Base-by-base conservation (phyloP, 148 eudicot genomes). In the Rhododendron molle region DNA sequence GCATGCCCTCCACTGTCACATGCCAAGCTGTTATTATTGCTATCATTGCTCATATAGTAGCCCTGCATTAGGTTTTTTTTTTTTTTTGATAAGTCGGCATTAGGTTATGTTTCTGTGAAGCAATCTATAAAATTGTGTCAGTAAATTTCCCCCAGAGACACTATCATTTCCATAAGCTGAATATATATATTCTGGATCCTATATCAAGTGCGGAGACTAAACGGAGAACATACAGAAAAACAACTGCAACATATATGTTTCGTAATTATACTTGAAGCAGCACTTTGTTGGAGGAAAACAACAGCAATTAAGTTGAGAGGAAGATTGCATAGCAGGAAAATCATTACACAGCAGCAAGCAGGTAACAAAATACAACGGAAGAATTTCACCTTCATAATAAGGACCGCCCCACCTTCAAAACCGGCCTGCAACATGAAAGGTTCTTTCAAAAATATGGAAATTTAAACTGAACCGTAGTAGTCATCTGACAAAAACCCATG, bases 1-100 rank as follows among this genome's bases (percentile, higher is more conserved):
- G 84, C 76, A 87, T 93, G 89, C 93, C 95, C 4, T 76, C 15
- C 28, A 85, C 89, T 77, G 83, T 90, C 74, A 84, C 85, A 21
- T 14, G 5, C 60, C 60, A 54, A 54, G 60, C 60, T 3, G 60
- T 54, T 54, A 56, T 85, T 16, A 23, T 91, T 8, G 60, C 60
- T 28, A 4, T 87, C 58, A 8, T 87, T 28, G 76, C 83, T 36
- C 69, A 36, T 88, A 9, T 50, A 28, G 32, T 76, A 21, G 82
- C 81, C 18, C 65, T 62, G 36, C 56, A 60, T 21, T 82, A 73
- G 85, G 71, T 36, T n/a, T n/a, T 34, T 34, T 34, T 34, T 34
- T 34, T 34, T 34, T 34, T 1, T 34, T 34, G 4, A 36, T 36
- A 36, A 36, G 38, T 92, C 65, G 34, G 26, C 60, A 60, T 30